Base-by-base conservation (phyloP, 2,329 filamentous ascomycete genomes). In the Parascedosporium putredinis region DNA sequence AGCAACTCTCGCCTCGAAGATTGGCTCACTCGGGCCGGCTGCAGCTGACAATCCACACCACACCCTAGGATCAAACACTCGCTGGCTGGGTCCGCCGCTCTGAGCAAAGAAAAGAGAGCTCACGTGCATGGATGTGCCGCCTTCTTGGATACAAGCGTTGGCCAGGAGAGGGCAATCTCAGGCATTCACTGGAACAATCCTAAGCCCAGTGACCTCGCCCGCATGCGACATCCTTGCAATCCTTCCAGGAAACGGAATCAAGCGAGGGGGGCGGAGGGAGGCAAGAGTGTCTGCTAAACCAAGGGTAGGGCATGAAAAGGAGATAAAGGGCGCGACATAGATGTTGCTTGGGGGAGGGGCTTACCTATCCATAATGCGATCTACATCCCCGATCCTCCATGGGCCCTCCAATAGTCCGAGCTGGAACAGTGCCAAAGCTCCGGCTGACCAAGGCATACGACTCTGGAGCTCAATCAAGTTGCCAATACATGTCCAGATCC, bases 401-500 rank as follows among this genome's bases (percentile, higher is more conserved):
- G 87, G 87, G 22, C 89, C 88, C 59, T 74, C 72, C 60, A 91
- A 68, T 59, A 82, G 75, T 57, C 81, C 74, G 73, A 86, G 83
- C 67, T 93, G 88, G 57, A 84, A 64, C 66, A 95, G 77, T 51
- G 86, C 85, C 53, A 93, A 64, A 57, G 79, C 71, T 62, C 88
- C 88, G 61, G 75, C 76, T 51, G 95, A 76, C 91, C 91, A 97
- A 55, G 91, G 91, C 88, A 95, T 95, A 66, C 88, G 86, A 56
- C 72, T 66, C 57, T 84, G 75, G 61, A 95, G 67, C 71, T 89
- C 82, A 57, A 89, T 68, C 54, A 95, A 67, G 63, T 80, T 82
- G 54, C 81, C 82, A 51, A 84, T 64, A 66, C 86, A 87, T 58
- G 81, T 73, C 82, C 86, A 95, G 48, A 88, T 64, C 59, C 78